Percentiles rank a stretch among this genome's conserved stretches.
Evolutionary conservation across 805 yeast genomes (phyloP).

Genomic region (Tetrapisispora namnaoensis): DNA sequence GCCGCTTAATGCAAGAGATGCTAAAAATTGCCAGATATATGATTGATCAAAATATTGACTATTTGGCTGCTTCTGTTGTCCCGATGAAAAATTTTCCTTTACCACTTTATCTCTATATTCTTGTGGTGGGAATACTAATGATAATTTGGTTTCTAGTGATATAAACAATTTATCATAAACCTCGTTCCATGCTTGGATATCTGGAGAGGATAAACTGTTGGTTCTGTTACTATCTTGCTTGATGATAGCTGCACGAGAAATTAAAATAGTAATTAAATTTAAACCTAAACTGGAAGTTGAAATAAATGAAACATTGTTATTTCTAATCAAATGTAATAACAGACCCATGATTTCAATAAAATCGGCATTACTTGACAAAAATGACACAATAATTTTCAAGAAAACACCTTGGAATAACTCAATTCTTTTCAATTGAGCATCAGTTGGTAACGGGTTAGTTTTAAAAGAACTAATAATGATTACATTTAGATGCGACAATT

Average conservation of each 20-base stretch:
- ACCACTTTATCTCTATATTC: slow-evolving; percentile 21
- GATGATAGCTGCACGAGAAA: slow-evolving; percentile 85
- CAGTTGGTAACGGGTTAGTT: slow-evolving; percentile 49
- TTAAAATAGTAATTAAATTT: slow-evolving; percentile 77
- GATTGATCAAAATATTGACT: slow-evolving; percentile 45
- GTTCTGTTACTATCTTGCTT: slow-evolving; percentile 60
- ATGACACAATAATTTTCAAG: slow-evolving; percentile 73
- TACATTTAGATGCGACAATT: slow-evolving; percentile 70
- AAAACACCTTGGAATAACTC: slow-evolving; percentile 74
- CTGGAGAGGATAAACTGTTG: slow-evolving; percentile 32
- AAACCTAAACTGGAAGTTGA: slow-evolving; percentile 67
- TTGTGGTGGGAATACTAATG: slow-evolving; percentile 72
- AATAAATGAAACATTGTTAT: slow-evolving; percentile 51
- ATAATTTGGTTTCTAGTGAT: slow-evolving; percentile 65
- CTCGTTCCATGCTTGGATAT: slow-evolving; percentile 52
- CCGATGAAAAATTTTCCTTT: slow-evolving; percentile 21
- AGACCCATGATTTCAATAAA: slow-evolving; percentile 72
- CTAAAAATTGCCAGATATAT: slow-evolving; percentile 94
- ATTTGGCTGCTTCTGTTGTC: background rate
- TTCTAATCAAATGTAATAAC: slow-evolving; percentile 57
- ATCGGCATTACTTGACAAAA: slow-evolving; percentile 65
- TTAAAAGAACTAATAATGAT: slow-evolving; percentile 72
- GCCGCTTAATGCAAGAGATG: slow-evolving; percentile 87
- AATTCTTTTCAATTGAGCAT: slow-evolving; percentile 44
- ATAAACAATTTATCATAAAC: slow-evolving; percentile 78